phyloP scores from a whole-genome alignment of 2,329 filamentous ascomycete genomes.

The Sporothrix globosa region DNA sequence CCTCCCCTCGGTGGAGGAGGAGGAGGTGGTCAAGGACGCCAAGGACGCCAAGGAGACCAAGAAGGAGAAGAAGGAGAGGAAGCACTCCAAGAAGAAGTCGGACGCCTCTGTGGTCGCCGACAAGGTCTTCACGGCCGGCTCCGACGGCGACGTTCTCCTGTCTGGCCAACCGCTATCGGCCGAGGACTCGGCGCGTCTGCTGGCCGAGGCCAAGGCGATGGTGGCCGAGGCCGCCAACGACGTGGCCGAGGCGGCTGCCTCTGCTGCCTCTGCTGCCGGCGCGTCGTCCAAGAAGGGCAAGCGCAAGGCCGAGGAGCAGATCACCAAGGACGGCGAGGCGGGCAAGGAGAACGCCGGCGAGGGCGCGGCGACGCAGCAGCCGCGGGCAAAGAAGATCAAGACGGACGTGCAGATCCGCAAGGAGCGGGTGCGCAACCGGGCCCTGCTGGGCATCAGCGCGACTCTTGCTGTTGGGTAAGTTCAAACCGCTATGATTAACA shows the following conservation, averaged over 20 bases:
- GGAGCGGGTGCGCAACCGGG: slow-evolving; percentile 82
- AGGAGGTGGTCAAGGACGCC: slow-evolving; percentile 46
- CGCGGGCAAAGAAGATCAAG: slow-evolving; percentile 70
- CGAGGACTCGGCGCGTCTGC: slow-evolving; percentile 80
- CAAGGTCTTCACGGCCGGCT: slow-evolving; percentile 28
- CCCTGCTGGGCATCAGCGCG: slow-evolving; percentile 81
- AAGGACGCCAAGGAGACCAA: slow-evolving; percentile 31
- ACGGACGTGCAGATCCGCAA: slow-evolving; percentile 81
- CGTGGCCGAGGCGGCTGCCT: slow-evolving; percentile 42
- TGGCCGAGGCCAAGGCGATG: slow-evolving; percentile 85
- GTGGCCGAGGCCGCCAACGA: slow-evolving; percentile 62
- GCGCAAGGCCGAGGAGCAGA: slow-evolving; percentile 74
- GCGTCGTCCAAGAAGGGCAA: slow-evolving; percentile 60
- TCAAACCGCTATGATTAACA: not conserved
- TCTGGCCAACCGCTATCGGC: slow-evolving; percentile 70
- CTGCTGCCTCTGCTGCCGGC: slow-evolving; percentile 45
- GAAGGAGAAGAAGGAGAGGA: slow-evolving; percentile 39
- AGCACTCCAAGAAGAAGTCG: slow-evolving; percentile 62
- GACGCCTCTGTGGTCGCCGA: slow-evolving; percentile 49
- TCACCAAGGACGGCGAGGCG: slow-evolving; percentile 66
- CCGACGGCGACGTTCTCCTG: slow-evolving; percentile 69
- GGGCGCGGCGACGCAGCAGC: slow-evolving; percentile 37
- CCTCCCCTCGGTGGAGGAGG: slow-evolving; percentile 58
- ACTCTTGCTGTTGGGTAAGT: slow-evolving; percentile 90
- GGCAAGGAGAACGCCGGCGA: slow-evolving; percentile 52